Evolutionary conservation across 2,329 filamentous ascomycete species (phyloP).

Genomic region (Epichloe sibirici): DNA sequence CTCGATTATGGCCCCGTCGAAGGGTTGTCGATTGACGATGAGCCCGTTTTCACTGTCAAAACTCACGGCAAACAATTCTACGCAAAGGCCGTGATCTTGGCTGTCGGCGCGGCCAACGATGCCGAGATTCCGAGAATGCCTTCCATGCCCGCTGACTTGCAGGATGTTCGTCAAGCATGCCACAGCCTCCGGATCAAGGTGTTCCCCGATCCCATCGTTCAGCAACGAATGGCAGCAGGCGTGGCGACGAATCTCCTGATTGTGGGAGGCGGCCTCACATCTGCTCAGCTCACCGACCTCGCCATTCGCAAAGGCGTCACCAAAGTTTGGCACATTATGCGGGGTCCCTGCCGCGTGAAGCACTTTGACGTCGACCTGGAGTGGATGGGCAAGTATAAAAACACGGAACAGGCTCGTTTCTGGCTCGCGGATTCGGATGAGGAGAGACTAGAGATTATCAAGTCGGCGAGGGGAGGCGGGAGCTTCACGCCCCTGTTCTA

Average conservation of each 20-base stretch:
- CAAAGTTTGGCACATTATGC: conserved; percentile 60
- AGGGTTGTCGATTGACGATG: conserved; percentile 29
- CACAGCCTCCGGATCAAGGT: conserved; percentile 53
- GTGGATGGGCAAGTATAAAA: conserved; percentile 77
- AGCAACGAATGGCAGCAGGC: conserved; percentile 36
- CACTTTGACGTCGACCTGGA: conserved; percentile 65
- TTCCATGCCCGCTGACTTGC: conserved; percentile 16
- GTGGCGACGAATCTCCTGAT: conserved; percentile 52
- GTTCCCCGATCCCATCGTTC: conserved; percentile 43
- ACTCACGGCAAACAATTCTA: conserved; percentile 43
- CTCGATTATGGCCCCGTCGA: conserved; percentile 44
- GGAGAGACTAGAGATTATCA: conserved; percentile 54
- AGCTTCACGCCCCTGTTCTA: conserved; percentile 59
- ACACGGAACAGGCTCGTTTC: conserved; percentile 63
- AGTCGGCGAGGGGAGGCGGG: conserved; percentile 58
- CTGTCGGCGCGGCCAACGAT: conserved; percentile 55
- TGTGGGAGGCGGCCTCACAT: conserved; percentile 64
- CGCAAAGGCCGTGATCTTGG: conserved; percentile 53
- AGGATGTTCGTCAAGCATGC: conserved; percentile 31
- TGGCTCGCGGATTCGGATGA: conserved; percentile 64
- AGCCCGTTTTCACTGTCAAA: conserved; percentile 52
- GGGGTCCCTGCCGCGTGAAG: conserved; percentile 49
- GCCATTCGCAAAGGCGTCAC: conserved; percentile 51
- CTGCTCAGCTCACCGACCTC: conserved; percentile 59
- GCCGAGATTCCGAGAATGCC: conserved; percentile 34